phyloP scores from a whole-genome alignment of 1,284 basidiomycete genomes.

The Microbotryum scabiosae region DNA sequence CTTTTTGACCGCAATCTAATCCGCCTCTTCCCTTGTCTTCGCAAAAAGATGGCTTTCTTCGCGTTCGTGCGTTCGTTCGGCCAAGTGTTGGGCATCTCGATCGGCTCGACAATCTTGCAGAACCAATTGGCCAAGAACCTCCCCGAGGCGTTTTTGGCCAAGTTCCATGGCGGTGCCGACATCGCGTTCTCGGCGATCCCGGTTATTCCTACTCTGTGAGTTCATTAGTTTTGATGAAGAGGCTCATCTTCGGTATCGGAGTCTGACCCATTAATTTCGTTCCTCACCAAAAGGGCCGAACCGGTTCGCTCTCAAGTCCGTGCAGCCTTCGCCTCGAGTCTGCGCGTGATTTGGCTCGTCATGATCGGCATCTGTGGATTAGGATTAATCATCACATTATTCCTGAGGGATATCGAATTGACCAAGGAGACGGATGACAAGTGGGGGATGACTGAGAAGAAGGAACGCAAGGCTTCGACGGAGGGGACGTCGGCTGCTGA shows the following conservation, averaged over 20 bases:
- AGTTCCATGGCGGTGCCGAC: not conserved
- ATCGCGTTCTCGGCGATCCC: conserved; percentile 18
- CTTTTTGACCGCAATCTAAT: no score
- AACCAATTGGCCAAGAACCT: conserved; percentile 9
- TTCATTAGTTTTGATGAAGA: not conserved
- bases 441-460: conserved; percentile 8
- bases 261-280: not conserved
- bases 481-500: no score
- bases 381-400: conserved; percentile 11
- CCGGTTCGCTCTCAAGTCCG: conserved; percentile 21
- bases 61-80: conserved; percentile 21
- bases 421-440: conserved; percentile 23
- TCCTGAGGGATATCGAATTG: conserved; percentile 18
- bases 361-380: conserved; percentile 16
- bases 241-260: no score
- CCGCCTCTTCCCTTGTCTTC: not conserved
- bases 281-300: conserved; percentile 14
- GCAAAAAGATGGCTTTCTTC: conserved; percentile 19
- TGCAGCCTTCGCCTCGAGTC: conserved; percentile 24
- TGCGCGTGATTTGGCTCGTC: conserved; percentile 24
- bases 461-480: not conserved
- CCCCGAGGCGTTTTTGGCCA: not conserved
- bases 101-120: conserved; percentile 18
- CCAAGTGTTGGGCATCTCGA: conserved; percentile 24
- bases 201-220: conserved; percentile 11